Conservation (phyloP, 2,329 filamentous ascomycete genomes). For the Neoarthrinium moseri region DNA sequence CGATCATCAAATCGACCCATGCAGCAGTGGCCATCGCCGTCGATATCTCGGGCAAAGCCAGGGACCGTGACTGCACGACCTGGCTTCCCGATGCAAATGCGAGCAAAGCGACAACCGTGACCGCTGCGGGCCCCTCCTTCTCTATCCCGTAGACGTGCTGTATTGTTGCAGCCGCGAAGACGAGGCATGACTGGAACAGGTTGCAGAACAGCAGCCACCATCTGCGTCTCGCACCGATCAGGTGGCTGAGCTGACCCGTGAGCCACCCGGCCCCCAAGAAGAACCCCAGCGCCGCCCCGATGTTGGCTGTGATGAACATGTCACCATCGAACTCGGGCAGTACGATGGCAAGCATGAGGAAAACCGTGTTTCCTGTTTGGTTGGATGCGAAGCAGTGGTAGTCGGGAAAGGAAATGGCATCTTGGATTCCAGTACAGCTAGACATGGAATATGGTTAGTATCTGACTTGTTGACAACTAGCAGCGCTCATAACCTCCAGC, state of each 20-base stretch:
- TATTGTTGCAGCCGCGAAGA: conserved; percentile 51
- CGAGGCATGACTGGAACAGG: conserved; percentile 50
- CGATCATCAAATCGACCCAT: conserved; percentile 59
- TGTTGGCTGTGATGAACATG: conserved; percentile 52
- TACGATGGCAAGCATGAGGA: conserved; percentile 52
- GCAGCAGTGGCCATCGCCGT: conserved; percentile 66
- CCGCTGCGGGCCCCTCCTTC: conserved; percentile 33
- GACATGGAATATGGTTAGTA: not conserved
- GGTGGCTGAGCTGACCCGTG: conserved; percentile 56
- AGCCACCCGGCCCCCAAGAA: conserved; percentile 55
- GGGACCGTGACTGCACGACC: conserved; percentile 53
- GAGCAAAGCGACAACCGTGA: conserved; percentile 48
- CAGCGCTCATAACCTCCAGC: not conserved
- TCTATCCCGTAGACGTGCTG: conserved; percentile 40
- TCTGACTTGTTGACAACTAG: too few relatives aligned
- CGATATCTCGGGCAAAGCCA: conserved; percentile 59
- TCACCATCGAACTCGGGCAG: conserved; percentile 45
- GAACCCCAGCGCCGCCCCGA: conserved; percentile 52
- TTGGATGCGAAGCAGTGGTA: conserved; percentile 64
- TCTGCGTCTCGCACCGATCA: conserved; percentile 47
- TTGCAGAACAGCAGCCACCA: conserved; percentile 56
- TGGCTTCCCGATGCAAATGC: conserved; percentile 58
- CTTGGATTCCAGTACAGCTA: conserved; percentile 50
- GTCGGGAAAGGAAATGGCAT: conserved; percentile 59
- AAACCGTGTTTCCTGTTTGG: conserved; percentile 64